phyloP scores from a whole-genome alignment of 345 rosid genomes.

The Mallotus nudiflorus region DNA sequence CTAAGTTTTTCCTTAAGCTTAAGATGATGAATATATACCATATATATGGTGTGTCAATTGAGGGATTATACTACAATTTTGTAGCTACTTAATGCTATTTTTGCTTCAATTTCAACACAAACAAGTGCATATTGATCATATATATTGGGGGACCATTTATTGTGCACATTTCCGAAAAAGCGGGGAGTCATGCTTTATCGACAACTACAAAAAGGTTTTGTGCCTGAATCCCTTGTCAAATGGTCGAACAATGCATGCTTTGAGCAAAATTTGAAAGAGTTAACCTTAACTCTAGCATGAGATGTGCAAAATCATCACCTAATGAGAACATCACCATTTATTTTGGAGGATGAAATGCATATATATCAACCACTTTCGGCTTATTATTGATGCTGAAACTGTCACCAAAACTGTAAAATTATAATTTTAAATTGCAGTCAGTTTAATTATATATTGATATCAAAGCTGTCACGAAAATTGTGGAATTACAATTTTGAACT shows the following conservation, averaged over 20 bases:
- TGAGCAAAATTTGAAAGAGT: neutral
- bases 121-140: conserved; percentile 5
- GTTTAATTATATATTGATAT: no score
- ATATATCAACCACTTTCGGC: no score
- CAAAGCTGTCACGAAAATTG: no score
- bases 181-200: conserved; percentile 48
- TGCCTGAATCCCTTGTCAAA: conserved; percentile 36
- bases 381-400: no score
- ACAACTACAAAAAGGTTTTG: conserved; percentile 45
- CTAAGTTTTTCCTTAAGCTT: conserved; percentile 1
- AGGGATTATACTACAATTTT: neutral
- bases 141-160: conserved; percentile 33
- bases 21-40: neutral
- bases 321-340: no score
- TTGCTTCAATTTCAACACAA: neutral
- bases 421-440: no score
- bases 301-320: no score
- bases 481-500: no score
- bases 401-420: no score
- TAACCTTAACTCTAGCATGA: no score
- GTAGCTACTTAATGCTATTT: neutral
- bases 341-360: no score
- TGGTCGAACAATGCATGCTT: conserved; percentile 40
- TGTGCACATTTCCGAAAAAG: conserved; percentile 30
- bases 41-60: neutral